Evolutionary conservation across 352 stramenopile genomes (phyloP).

Genomic region (Blastocystis hominis): DNA sequence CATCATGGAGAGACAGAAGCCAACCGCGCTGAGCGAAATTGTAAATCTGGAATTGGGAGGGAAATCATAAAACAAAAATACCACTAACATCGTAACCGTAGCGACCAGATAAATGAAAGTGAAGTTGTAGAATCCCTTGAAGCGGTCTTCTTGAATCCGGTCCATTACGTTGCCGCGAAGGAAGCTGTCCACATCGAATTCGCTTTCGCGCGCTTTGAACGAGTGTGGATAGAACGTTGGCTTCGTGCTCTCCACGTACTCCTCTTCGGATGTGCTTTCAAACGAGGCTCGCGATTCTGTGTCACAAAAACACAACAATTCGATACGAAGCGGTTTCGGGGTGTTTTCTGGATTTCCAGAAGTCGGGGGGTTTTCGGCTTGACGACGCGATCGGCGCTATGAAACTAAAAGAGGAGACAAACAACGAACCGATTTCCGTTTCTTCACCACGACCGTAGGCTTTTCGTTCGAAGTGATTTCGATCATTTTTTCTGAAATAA

Average conservation of each 20-base stretch:
- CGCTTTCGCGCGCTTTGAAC: neutral
- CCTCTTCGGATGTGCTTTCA: conserved; percentile 37
- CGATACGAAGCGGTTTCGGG: neutral
- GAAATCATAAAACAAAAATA: neutral
- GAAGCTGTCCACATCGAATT: conserved; percentile 10
- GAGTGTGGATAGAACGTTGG: conserved; percentile 49
- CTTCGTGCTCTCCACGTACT: conserved; percentile 47
- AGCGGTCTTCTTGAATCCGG: conserved; percentile 26
- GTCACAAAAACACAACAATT: neutral
- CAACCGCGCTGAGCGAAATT: conserved; percentile 30
- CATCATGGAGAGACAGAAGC: neutral
- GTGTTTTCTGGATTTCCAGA: neutral
- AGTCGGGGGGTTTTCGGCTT: neutral
- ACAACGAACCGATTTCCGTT: neutral
- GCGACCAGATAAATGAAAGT: conserved; percentile 50
- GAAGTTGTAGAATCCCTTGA: conserved; percentile 53
- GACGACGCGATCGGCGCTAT: neutral
- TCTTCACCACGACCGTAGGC: conserved; percentile 20
- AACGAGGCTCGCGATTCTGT: neutral
- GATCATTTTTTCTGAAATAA: conserved; percentile 6
- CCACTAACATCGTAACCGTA: neutral
- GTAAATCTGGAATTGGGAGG: neutral
- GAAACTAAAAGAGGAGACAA: neutral
- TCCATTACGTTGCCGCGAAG: neutral
- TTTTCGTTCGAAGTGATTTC: conserved; percentile 51